These are phyloP conservation scores for Oldenlandia corymbosa DNA, from an alignment of 257 asterid species.

Conservation along the genomic window DNA sequence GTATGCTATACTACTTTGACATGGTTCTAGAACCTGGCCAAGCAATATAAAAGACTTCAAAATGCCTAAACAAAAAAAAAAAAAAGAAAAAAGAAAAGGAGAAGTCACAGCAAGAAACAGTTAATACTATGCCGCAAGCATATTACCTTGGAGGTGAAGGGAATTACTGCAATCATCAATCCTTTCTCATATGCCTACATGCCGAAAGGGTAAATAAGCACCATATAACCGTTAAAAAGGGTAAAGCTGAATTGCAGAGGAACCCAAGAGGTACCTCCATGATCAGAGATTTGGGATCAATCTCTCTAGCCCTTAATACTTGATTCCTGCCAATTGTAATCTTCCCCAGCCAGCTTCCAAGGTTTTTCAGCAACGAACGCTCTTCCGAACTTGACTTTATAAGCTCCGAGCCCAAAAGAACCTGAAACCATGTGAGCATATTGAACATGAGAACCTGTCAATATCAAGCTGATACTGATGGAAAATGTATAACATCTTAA, in stretches of 20 bases:
- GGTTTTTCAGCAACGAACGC: conserved; percentile 88
- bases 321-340: conserved; percentile 93
- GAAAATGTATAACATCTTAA: conserved; percentile 3
- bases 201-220: background rate
- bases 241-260: background rate
- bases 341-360: conserved; percentile 99
- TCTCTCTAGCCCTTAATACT: conserved; percentile 84
- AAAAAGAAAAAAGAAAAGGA: background rate
- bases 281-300: conserved; percentile 84
- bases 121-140: conserved; percentile 3
- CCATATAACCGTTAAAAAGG: background rate
- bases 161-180: conserved; percentile 96
- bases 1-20: conserved; percentile 88
- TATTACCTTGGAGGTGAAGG: conserved; percentile 97
- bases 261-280: conserved; percentile 44
- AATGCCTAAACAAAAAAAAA: conserved; percentile 25
- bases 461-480: background rate
- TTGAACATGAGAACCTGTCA: conserved; percentile 12
- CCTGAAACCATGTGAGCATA: conserved; percentile 42
- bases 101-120: background rate
- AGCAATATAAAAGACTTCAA: too few species aligned
- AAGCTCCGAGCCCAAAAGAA: conserved; percentile 93
- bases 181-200: conserved; percentile 92
- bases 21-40: conserved; percentile 89
- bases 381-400: conserved; percentile 93